Conservation (phyloP, 2,329 filamentous ascomycete species). For the Hymenoscyphus occultus region DNA sequence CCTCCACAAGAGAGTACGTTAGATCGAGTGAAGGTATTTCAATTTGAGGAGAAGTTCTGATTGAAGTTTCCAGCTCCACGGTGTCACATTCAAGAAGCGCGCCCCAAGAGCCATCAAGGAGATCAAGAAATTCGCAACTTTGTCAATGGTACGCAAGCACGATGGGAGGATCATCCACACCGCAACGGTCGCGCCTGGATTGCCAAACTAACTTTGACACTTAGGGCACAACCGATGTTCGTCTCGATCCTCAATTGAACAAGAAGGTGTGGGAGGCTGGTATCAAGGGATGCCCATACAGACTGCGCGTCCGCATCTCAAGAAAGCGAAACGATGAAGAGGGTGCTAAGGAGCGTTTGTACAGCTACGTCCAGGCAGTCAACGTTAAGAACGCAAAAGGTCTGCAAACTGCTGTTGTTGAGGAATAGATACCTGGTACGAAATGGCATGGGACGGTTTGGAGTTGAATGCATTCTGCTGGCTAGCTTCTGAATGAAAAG, state of each 20-base stretch:
- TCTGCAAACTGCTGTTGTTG: conserved; percentile 86
- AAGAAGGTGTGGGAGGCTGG: conserved; percentile 99
- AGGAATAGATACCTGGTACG: conserved; percentile 51
- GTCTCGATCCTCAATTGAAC: conserved; percentile 97
- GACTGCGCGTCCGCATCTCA: conserved; percentile 96
- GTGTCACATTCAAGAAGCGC: conserved; percentile 99
- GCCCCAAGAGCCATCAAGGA: conserved; percentile 99
- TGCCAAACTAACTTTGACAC: conserved; percentile 20
- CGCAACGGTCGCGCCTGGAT: conserved; percentile 3
- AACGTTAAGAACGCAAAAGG: conserved; percentile 66
- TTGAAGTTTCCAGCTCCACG: conserved; percentile 71
- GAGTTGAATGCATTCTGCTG: conserved; percentile 36
- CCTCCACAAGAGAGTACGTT: conserved; percentile 97
- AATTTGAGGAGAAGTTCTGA: conserved; percentile 44
- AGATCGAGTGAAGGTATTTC: conserved; percentile 21
- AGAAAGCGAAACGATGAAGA: conserved; percentile 99
- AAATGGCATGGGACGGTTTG: conserved; percentile 29
- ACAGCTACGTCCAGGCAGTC: conserved; percentile 18
- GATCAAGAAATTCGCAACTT: conserved; percentile 89
- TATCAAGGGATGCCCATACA: conserved; percentile 98
- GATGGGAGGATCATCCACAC: neutral
- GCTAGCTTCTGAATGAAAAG: conserved; percentile 36
- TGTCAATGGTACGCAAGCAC: conserved; percentile 81
- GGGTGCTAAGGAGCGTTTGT: conserved; percentile 75
- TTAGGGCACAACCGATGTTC: conserved; percentile 94